A percentile compares a stretch with the other conserved stretches of the same genome.
Conservation (phyloP, 2,329 filamentous ascomycete species). For the Claviceps maximensis region DNA sequence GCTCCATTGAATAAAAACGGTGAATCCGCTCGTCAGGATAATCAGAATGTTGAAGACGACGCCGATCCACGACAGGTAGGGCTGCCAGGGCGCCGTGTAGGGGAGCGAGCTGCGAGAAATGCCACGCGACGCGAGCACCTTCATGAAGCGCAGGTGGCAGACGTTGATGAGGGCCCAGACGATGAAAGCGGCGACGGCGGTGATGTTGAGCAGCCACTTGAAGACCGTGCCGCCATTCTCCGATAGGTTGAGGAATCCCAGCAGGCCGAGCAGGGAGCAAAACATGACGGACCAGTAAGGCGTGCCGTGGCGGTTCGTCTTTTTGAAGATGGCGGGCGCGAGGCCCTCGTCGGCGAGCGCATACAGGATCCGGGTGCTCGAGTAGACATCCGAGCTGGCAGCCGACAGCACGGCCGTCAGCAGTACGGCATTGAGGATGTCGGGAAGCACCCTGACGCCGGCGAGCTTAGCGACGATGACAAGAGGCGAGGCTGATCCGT, state of each 20-base stretch:
- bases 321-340: constrained; percentile 45
- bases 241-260: constrained; percentile 56
- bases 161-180: constrained; percentile 54
- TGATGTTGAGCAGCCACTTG: constrained; percentile 61
- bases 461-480: constrained; percentile 48
- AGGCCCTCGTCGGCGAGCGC: constrained; percentile 51
- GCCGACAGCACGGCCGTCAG: constrained; percentile 68
- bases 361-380: constrained; percentile 54
- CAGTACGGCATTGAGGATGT: constrained; percentile 66
- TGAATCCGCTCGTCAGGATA: constrained; percentile 55
- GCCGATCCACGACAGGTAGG: constrained; percentile 52
- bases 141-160: constrained; percentile 53
- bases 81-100: constrained; percentile 48
- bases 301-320: constrained; percentile 47
- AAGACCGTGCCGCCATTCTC: constrained; percentile 47
- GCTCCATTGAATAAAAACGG: constrained; percentile 51
- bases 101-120: constrained; percentile 45
- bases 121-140: constrained; percentile 40
- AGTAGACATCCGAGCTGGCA: constrained; percentile 66
- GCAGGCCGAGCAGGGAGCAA: constrained; percentile 42
- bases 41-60: constrained; percentile 52
- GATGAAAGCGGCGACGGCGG: constrained; percentile 55
- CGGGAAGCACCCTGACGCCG: constrained; percentile 48
- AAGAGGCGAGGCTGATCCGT: constrained; percentile 53
- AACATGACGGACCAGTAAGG: constrained; percentile 47